phyloP scores from a whole-genome alignment of 768 basidiomycete genomes.

The Suillus weaverae region DNA sequence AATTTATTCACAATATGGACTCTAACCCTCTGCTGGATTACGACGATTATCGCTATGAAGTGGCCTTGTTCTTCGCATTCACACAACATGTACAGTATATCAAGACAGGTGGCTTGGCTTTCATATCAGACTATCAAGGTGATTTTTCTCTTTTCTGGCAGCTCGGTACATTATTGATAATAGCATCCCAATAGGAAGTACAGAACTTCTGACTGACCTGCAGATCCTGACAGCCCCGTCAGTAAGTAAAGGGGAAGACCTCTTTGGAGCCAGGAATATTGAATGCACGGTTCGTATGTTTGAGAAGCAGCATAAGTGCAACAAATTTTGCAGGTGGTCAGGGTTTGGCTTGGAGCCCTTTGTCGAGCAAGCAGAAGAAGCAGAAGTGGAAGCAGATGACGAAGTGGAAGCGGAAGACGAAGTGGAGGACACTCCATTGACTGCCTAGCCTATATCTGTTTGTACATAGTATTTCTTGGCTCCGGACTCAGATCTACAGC shows the following conservation, averaged over 20 bases:
- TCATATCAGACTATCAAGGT: slow-evolving; percentile 16
- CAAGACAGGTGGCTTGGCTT: slow-evolving; percentile 1
- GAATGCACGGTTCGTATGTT: slow-evolving; percentile 5
- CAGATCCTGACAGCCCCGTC: background rate
- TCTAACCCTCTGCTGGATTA: background rate
- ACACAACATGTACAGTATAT: slow-evolving; percentile 15
- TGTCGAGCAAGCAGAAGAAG: background rate
- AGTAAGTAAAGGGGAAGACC: background rate
- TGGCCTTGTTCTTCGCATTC: slow-evolving; percentile 8
- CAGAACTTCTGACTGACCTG: background rate
- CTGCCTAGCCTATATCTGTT: too few species aligned
- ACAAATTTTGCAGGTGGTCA: slow-evolving; percentile 5
- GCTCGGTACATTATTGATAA: background rate
- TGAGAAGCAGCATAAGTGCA: slow-evolving; percentile 4
- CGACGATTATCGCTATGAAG: background rate
- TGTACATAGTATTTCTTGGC: too few species aligned
- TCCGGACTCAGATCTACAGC: too few species aligned
- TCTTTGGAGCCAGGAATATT: slow-evolving; percentile 13
- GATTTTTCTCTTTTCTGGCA: background rate
- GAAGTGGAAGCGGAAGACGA: too few species aligned
- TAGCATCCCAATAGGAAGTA: background rate
- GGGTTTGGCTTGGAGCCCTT: background rate
- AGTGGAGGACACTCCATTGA: too few species aligned
- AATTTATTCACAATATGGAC: slow-evolving; percentile 13
- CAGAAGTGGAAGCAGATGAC: too few species aligned